These are phyloP conservation scores for Tolypocladium ovalisporum DNA, from an alignment of 2,329 filamentous ascomycete species.

Conservation along the genomic window DNA sequence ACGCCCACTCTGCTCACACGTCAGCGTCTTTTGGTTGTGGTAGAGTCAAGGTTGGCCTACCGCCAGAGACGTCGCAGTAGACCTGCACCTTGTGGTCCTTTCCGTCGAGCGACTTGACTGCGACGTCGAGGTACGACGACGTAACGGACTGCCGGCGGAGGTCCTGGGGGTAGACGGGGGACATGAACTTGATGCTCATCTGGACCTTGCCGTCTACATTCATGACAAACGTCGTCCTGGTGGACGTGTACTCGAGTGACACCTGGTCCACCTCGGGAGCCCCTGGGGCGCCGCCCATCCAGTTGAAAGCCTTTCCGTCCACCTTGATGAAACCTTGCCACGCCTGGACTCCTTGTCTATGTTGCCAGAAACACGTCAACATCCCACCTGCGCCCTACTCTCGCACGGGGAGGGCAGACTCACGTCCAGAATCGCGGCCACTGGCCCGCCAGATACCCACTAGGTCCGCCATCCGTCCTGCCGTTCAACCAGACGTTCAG, in stretches of 20 bases:
- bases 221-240: slow-evolving; percentile 59
- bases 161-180: slow-evolving; percentile 57
- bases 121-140: slow-evolving; percentile 60
- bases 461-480: slow-evolving; percentile 49
- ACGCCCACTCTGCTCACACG: slow-evolving; percentile 52
- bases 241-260: slow-evolving; percentile 60
- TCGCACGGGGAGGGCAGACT: slow-evolving; percentile 14
- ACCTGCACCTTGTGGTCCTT: slow-evolving; percentile 52
- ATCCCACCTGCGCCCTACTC: neutral
- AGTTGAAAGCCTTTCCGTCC: slow-evolving; percentile 52
- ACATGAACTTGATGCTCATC: slow-evolving; percentile 60
- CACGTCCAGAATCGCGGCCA: slow-evolving; percentile 63
- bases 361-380: neutral
- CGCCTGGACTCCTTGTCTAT: slow-evolving; percentile 40
- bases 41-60: slow-evolving; percentile 1
- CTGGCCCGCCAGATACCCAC: slow-evolving; percentile 55
- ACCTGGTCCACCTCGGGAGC: slow-evolving; percentile 45
- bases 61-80: slow-evolving; percentile 57
- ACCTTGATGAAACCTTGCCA: slow-evolving; percentile 63
- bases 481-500: slow-evolving; percentile 58
- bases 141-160: slow-evolving; percentile 55
- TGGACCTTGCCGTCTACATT: slow-evolving; percentile 48
- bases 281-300: slow-evolving; percentile 51
- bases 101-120: slow-evolving; percentile 52
- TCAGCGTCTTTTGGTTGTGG: neutral